Percentiles rank a stretch among this genome's conserved stretches.
Evolutionary conservation across 805 yeast species (phyloP).

Genomic region (Candida railenensis): DNA sequence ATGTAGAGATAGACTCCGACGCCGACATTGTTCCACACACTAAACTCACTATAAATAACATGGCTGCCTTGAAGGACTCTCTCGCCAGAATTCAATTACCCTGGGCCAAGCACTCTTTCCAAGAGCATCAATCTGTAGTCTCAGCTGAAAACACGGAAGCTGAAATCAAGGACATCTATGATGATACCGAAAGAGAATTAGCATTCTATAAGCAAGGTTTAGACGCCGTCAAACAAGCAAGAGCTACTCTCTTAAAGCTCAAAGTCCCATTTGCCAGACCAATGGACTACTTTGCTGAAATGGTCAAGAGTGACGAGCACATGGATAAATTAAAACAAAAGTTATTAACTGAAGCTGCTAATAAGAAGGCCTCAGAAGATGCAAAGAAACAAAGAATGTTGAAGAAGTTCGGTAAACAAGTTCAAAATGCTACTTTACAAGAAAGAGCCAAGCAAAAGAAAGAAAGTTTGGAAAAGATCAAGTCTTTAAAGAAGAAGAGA

Average conservation of each 20-base stretch:
- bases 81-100: constrained; percentile 67
- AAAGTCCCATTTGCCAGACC: constrained; percentile 92
- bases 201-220: constrained; percentile 95
- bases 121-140: constrained; percentile 78
- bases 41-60: constrained; percentile 83
- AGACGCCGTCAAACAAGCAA: constrained; percentile 74
- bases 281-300: constrained; percentile 94
- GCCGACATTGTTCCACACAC: constrained; percentile 93
- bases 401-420: constrained; percentile 97
- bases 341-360: constrained; percentile 73
- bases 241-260: constrained; percentile 61
- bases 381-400: constrained; percentile 92
- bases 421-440: constrained; percentile 89
- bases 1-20: constrained; percentile 89
- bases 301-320: constrained; percentile 97
- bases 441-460: constrained; percentile 91
- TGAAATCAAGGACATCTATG: constrained; percentile 82
- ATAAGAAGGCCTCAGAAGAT: constrained; percentile 87
- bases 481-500: constrained; percentile 87
- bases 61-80: constrained; percentile 74
- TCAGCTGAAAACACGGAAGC: constrained; percentile 60
- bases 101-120: constrained; percentile 65
- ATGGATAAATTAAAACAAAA: constrained; percentile 90
- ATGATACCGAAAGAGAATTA: constrained; percentile 93
- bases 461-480: constrained; percentile 86